Evolutionary conservation across 108 stramenopile genomes (phyloP).

Genomic region (Pseudonitzschia pungens): DNA sequence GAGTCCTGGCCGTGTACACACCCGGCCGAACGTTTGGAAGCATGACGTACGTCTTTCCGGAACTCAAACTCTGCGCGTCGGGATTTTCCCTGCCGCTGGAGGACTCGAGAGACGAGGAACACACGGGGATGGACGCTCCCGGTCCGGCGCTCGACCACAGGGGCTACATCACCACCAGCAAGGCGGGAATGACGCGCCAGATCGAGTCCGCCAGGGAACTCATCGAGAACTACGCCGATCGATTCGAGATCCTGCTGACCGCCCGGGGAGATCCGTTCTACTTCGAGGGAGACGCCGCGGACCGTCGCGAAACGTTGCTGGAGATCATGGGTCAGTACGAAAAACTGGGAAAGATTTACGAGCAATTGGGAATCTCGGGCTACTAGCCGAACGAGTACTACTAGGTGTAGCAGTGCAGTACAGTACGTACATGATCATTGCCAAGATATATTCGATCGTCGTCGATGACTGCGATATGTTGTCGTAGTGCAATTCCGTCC

Average conservation of each 20-base stretch:
- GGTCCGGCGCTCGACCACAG: conserved; percentile 75
- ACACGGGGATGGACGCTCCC: conserved; percentile 30
- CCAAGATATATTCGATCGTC: too few species aligned
- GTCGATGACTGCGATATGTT: too few species aligned
- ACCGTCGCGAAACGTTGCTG: conserved; percentile 32
- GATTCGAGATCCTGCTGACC: conserved; percentile 66
- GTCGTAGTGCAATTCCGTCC: too few species aligned
- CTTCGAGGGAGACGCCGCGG: conserved; percentile 40
- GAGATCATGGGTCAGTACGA: conserved; percentile 46
- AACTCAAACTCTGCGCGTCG: conserved; percentile 60
- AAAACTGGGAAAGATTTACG: conserved; percentile 51
- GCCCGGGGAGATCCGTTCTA: conserved; percentile 71
- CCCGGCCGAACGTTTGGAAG: conserved; percentile 84
- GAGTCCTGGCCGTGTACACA: conserved; percentile 76
- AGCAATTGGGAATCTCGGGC: conserved; percentile 47
- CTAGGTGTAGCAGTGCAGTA: too few species aligned
- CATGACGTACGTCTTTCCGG: conserved; percentile 76
- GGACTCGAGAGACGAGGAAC: conserved; percentile 48
- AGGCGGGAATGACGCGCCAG: conserved; percentile 61
- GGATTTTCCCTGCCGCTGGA: conserved; percentile 82
- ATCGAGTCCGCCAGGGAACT: conserved; percentile 70
- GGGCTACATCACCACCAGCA: conserved; percentile 78
- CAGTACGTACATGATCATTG: too few species aligned
- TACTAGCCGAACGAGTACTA: too few species aligned
- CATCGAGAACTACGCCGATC: conserved; percentile 64